These are phyloP conservation scores for Avena atlantica DNA, from an alignment of 176 grass and related monocot genomes.

Conservation along the genomic window DNA sequence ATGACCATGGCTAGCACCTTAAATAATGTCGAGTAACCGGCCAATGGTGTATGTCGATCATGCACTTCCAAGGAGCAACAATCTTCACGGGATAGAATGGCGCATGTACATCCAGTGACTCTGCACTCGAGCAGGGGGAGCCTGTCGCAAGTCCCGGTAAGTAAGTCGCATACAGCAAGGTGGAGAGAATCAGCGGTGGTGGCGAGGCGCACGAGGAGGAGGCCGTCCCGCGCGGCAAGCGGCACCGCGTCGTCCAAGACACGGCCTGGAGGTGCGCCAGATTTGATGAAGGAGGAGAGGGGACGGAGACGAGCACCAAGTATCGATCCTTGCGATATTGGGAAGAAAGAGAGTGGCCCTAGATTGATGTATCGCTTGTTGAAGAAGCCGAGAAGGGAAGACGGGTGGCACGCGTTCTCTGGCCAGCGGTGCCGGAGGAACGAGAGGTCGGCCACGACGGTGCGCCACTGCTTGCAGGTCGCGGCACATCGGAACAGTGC, in stretches of 20 bases:
- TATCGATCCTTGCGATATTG: not conserved
- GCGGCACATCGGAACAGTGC: not conserved
- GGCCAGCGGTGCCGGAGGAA: not conserved
- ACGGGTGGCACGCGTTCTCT: not conserved
- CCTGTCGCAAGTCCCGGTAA: not conserved
- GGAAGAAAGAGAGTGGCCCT: not conserved
- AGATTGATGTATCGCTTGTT: not conserved
- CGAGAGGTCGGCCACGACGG: not conserved
- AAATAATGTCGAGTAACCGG: not conserved
- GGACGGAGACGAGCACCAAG: not conserved
- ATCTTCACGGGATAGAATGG: not conserved
- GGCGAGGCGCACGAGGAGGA: no score
- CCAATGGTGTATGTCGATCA: not conserved
- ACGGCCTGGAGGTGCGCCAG: not conserved
- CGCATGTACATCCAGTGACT: not conserved
- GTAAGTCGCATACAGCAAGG: not conserved
- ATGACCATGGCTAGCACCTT: not conserved
- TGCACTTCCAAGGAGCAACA: not conserved
- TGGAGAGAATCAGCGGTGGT: not conserved
- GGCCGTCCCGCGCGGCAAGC: not conserved
- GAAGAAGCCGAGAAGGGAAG: not conserved
- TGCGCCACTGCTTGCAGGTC: not conserved
- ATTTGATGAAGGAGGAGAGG: not conserved
- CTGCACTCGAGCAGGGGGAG: not conserved
- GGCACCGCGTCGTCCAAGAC: not conserved